phyloP scores from a whole-genome alignment of 148 eudicot genomes.

The Pouteria glomerata region DNA sequence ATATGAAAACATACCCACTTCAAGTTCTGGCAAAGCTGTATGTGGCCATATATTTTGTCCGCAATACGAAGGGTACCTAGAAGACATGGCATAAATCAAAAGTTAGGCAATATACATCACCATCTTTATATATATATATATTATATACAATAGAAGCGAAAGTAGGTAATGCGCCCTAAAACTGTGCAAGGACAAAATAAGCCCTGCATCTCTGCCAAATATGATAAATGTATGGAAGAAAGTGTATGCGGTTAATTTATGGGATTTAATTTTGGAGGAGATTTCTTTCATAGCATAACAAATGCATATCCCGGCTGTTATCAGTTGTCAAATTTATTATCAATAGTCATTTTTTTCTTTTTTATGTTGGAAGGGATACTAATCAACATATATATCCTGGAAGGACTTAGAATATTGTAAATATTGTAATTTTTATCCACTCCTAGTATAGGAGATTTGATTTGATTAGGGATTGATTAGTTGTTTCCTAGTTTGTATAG shows the following conservation, averaged over 20 bases:
- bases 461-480: too few species aligned
- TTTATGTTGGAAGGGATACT: slow-evolving; percentile 1
- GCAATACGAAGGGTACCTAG: slow-evolving; percentile 91
- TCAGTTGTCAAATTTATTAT: neutral
- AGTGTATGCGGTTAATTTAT: neutral
- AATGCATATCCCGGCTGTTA: neutral
- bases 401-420: too few species aligned
- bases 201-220: neutral
- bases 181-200: neutral
- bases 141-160: neutral
- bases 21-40: slow-evolving; percentile 76
- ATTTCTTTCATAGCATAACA: neutral
- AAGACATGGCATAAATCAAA: slow-evolving; percentile 14
- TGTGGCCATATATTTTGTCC: slow-evolving; percentile 84
- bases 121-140: neutral
- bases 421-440: too few species aligned
- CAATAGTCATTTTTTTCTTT: too few species aligned
- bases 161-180: neutral
- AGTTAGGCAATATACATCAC: neutral
- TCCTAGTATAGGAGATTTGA: too few species aligned
- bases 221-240: neutral
- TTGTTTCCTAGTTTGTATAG: too few species aligned
- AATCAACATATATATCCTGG: too few species aligned
- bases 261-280: neutral
- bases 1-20: slow-evolving; percentile 56